Evolutionary conservation across 2,329 filamentous ascomycete genomes (phyloP).

Genomic region (Calonectria hawksworthii): DNA sequence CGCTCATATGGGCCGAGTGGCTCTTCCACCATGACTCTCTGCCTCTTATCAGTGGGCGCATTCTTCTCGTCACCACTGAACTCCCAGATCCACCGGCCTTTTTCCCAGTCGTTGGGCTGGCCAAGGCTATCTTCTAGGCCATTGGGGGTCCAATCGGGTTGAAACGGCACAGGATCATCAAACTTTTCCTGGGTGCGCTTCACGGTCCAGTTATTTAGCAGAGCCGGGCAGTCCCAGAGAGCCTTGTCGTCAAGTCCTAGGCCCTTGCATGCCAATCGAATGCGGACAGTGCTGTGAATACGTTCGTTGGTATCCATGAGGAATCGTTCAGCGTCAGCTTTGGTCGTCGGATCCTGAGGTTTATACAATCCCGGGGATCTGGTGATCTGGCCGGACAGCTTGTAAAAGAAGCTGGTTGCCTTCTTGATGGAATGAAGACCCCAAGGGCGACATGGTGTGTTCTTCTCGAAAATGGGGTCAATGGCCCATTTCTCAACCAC

Average conservation of each 20-base stretch:
- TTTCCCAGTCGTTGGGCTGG: constrained; percentile 42
- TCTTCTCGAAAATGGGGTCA: constrained; percentile 61
- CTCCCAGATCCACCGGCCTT: constrained; percentile 67
- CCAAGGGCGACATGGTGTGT: constrained; percentile 64
- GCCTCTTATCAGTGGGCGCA: constrained; percentile 56
- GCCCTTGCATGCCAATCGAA: constrained; percentile 65
- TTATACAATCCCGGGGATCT: constrained; percentile 65
- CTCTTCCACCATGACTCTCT: constrained; percentile 65
- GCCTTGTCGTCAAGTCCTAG: constrained; percentile 63
- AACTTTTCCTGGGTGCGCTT: constrained; percentile 51
- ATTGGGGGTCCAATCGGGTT: constrained; percentile 50
- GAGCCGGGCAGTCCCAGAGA: constrained; percentile 62
- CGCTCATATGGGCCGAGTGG: constrained; percentile 67
- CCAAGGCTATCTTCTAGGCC: constrained; percentile 40
- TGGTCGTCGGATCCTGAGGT: constrained; percentile 57
- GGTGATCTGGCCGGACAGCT: constrained; percentile 57
- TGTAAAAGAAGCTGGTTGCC: constrained; percentile 57
- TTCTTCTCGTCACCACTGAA: constrained; percentile 60
- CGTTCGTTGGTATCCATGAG: constrained; percentile 68
- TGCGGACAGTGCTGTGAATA: constrained; percentile 67
- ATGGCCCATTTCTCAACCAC: constrained; percentile 57
- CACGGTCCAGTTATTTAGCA: constrained; percentile 60
- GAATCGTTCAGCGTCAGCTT: constrained; percentile 52
- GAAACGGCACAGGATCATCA: constrained; percentile 52
- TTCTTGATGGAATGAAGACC: constrained; percentile 61